Conservation (phyloP, 2,329 filamentous ascomycete genomes). For the Neofusicoccum parvum region DNA sequence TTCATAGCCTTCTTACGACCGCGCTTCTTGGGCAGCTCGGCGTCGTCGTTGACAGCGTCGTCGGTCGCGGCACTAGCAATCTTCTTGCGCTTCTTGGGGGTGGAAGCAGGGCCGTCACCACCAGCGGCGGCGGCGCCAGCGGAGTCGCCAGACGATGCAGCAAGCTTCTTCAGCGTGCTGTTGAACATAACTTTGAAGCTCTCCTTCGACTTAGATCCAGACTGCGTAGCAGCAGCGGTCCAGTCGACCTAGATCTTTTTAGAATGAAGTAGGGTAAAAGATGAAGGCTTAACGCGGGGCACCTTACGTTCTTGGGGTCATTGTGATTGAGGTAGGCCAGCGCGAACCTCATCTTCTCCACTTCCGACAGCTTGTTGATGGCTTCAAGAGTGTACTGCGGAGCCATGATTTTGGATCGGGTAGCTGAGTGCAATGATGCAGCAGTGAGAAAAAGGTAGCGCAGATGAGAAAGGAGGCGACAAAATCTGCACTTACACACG, state of each 20-base stretch:
- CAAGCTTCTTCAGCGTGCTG: background rate
- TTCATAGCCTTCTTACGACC: background rate
- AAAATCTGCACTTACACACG: background rate
- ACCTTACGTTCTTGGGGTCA: conserved; percentile 3
- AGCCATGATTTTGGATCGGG: background rate
- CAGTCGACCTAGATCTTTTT: conserved; percentile 11
- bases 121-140: too few relatives aligned
- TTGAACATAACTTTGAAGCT: conserved; percentile 1
- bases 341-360: background rate
- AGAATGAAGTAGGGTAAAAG: background rate
- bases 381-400: background rate
- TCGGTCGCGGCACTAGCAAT: background rate
- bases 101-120: background rate
- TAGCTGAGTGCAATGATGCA: background rate
- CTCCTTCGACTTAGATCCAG: background rate
- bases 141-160: too few relatives aligned
- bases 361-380: background rate
- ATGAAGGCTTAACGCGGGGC: background rate
- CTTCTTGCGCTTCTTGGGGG: background rate
- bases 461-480: background rate
- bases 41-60: background rate
- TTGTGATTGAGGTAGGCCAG: conserved; percentile 8
- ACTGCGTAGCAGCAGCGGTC: background rate
- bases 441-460: background rate
- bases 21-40: background rate